These are phyloP conservation scores for Populus hybrid DNA, from an alignment of 441 rosid genomes.

Conservation along the genomic window DNA sequence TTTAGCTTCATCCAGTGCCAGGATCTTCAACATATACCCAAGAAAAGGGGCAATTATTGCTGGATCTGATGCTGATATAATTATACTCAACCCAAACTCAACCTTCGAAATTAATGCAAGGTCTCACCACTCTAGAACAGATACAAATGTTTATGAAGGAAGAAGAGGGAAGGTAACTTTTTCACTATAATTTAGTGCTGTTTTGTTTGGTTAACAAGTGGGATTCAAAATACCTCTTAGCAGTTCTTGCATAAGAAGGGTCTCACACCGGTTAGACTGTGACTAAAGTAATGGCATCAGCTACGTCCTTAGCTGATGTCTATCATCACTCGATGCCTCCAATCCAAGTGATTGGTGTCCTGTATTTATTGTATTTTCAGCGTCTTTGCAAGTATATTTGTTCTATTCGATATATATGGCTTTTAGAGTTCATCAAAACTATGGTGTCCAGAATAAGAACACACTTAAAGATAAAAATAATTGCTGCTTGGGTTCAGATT, in stretches of 20 bases:
- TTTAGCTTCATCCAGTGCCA: constrained; percentile 53
- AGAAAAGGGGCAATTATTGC: constrained; percentile 83
- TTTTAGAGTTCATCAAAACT: background rate
- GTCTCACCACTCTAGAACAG: constrained; percentile 76
- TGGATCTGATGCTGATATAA: constrained; percentile 92
- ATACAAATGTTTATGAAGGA: constrained; percentile 81
- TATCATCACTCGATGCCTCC: background rate
- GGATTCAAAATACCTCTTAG: background rate
- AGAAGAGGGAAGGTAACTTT: constrained; percentile 66
- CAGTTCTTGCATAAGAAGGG: background rate
- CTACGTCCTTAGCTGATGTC: background rate
- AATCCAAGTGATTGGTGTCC: background rate
- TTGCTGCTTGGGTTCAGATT: too few species aligned
- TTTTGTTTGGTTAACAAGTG: background rate
- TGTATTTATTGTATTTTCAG: background rate
- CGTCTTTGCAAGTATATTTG: background rate
- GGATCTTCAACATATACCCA: constrained; percentile 86
- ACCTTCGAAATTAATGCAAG: constrained; percentile 65
- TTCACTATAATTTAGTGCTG: background rate
- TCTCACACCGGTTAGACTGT: background rate
- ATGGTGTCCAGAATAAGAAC: background rate
- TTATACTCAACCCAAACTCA: constrained; percentile 75
- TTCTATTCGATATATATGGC: background rate
- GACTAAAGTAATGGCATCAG: background rate
- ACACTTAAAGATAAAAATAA: background rate